Percentiles rank a stretch among this genome's conserved stretches.
These are phyloP conservation scores for Chlorophyllum brunneum DNA, from an alignment of 768 basidiomycete genomes.

Conservation along the genomic window DNA sequence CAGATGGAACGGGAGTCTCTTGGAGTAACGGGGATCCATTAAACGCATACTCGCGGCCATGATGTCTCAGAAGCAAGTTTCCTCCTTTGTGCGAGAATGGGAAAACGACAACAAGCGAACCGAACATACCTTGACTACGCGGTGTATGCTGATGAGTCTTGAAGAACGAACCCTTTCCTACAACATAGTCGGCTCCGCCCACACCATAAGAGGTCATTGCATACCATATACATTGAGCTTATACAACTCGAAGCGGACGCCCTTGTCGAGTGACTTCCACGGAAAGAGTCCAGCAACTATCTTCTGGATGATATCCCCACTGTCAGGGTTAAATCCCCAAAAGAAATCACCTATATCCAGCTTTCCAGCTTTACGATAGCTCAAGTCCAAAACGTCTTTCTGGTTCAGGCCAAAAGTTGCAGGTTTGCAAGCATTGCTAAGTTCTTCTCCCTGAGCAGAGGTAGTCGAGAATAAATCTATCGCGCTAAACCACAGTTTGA, in stretches of 20 bases:
- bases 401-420: constrained; percentile 19
- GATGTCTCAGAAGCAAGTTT: constrained; percentile 27
- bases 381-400: constrained; percentile 37
- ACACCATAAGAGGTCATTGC: not conserved
- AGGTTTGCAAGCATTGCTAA: not conserved
- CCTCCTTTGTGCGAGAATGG: constrained; percentile 45
- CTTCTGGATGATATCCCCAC: constrained; percentile 17
- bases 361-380: constrained; percentile 44
- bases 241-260: constrained; percentile 28
- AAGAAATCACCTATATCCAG: constrained; percentile 34
- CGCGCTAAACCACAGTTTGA: not conserved
- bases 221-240: constrained; percentile 37
- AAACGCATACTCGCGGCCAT: constrained; percentile 25
- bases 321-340: constrained; percentile 24
- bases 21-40: constrained; percentile 31
- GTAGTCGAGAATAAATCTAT: not conserved
- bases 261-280: constrained; percentile 14
- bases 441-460: not conserved
- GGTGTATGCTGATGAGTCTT: constrained; percentile 44
- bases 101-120: constrained; percentile 46
- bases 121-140: constrained; percentile 40
- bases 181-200: not conserved
- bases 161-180: not conserved
- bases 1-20: constrained; percentile 25
- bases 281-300: constrained; percentile 20